These are phyloP conservation scores for Hypoxylon sp. DNA, from an alignment of 2,329 filamentous ascomycete species.

Conservation along the genomic window DNA sequence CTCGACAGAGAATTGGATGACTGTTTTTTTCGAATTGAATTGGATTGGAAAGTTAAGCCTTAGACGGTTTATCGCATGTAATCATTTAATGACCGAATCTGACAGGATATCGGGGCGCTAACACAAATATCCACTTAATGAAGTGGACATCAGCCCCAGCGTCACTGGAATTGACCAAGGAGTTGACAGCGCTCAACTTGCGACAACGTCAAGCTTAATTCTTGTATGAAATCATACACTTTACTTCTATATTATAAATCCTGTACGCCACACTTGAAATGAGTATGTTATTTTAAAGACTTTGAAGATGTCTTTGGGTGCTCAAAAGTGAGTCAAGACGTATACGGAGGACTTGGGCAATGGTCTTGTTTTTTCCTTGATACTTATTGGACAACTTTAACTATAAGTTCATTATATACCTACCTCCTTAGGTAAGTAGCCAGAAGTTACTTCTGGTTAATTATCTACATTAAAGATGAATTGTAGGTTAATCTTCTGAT, in stretches of 20 bases:
- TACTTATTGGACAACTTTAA: neutral
- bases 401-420: neutral
- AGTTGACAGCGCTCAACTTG: neutral
- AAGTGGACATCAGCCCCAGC: neutral
- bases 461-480: neutral
- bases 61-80: conserved; percentile 11
- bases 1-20: neutral
- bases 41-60: neutral
- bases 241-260: neutral
- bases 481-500: neutral
- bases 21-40: neutral
- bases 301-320: neutral
- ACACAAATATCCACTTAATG: neutral
- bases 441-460: neutral
- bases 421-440: neutral
- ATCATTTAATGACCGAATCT: neutral
- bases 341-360: neutral
- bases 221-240: neutral
- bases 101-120: neutral
- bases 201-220: neutral
- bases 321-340: neutral
- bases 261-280: neutral
- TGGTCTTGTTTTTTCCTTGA: neutral
- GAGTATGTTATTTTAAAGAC: neutral
- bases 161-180: neutral